phyloP scores from a whole-genome alignment of 305 asterid species.

The Plantago rigida region DNA sequence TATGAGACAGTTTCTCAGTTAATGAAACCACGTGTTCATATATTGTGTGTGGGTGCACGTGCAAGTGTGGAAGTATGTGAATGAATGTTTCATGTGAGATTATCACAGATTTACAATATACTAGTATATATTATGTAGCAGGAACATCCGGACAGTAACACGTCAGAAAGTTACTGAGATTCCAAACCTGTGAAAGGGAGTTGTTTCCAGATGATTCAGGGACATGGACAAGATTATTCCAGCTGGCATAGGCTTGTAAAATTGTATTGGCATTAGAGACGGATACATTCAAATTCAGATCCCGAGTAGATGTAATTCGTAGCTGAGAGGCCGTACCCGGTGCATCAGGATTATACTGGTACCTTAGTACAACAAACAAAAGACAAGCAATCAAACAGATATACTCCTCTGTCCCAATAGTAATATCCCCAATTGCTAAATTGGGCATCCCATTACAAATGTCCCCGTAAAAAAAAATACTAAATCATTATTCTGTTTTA shows the following conservation, averaged over 20 bases:
- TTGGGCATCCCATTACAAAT: too few species aligned
- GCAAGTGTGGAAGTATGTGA: background rate
- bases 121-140: background rate
- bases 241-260: conserved; percentile 93
- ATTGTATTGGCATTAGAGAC: conserved; percentile 83
- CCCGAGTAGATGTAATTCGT: conserved; percentile 64
- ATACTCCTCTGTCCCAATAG: too few species aligned
- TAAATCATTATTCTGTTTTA: too few species aligned
- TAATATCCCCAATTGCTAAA: too few species aligned
- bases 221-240: conserved; percentile 63
- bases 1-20: conserved; percentile 17
- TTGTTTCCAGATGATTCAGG: conserved; percentile 47
- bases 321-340: conserved; percentile 83
- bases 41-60: background rate
- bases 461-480: too few species aligned
- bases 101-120: background rate
- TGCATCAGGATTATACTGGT: conserved; percentile 58
- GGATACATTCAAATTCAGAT: conserved; percentile 71
- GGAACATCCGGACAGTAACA: background rate
- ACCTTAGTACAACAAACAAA: conserved; percentile 42
- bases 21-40: conserved; percentile 11
- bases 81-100: background rate
- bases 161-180: conserved; percentile 4
- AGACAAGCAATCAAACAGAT: conserved; percentile 11
- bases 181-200: conserved; percentile 21